These are phyloP conservation scores for Trichophyton mentagrophytes DNA, from an alignment of 2,329 filamentous ascomycete genomes.

Conservation along the genomic window DNA sequence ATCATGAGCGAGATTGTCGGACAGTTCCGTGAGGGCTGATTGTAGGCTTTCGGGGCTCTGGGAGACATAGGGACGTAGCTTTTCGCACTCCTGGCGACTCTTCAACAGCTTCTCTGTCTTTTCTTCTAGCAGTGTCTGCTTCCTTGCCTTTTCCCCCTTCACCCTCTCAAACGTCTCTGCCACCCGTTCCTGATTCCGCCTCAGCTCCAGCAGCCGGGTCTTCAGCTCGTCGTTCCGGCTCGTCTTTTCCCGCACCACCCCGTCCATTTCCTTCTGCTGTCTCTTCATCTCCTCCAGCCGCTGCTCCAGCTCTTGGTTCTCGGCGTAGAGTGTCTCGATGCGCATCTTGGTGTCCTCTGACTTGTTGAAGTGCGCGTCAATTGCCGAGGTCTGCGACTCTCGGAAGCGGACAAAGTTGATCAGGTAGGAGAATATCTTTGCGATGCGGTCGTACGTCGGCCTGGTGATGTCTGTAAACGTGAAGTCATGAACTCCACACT, in stretches of 20 bases:
- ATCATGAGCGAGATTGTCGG: slow-evolving; percentile 62
- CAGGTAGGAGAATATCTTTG: slow-evolving; percentile 92
- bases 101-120: slow-evolving; percentile 44
- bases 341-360: slow-evolving; percentile 71
- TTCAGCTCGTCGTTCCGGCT: slow-evolving; percentile 79
- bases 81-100: slow-evolving; percentile 71
- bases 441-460: slow-evolving; percentile 76
- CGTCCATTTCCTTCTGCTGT: slow-evolving; percentile 68
- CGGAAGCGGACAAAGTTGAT: slow-evolving; percentile 99
- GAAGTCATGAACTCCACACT: slow-evolving; percentile 89
- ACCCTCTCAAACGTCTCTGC: slow-evolving; percentile 70
- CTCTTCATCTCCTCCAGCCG: slow-evolving; percentile 68
- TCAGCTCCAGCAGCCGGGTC: slow-evolving; percentile 63
- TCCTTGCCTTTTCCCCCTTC: slow-evolving; percentile 63
- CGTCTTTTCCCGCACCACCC: slow-evolving; percentile 70
- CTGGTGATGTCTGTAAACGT: slow-evolving; percentile 84
- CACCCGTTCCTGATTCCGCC: slow-evolving; percentile 69
- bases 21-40: slow-evolving; percentile 66
- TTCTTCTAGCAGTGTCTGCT: slow-evolving; percentile 49
- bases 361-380: slow-evolving; percentile 89
- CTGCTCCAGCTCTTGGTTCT: slow-evolving; percentile 77
- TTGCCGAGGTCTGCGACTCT: slow-evolving; percentile 76
- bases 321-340: slow-evolving; percentile 71
- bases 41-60: slow-evolving; percentile 79
- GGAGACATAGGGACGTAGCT: slow-evolving; percentile 80